These are phyloP conservation scores for Solanum megistacrolobum DNA, from an alignment of 257 asterid species.

Conservation along the genomic window DNA sequence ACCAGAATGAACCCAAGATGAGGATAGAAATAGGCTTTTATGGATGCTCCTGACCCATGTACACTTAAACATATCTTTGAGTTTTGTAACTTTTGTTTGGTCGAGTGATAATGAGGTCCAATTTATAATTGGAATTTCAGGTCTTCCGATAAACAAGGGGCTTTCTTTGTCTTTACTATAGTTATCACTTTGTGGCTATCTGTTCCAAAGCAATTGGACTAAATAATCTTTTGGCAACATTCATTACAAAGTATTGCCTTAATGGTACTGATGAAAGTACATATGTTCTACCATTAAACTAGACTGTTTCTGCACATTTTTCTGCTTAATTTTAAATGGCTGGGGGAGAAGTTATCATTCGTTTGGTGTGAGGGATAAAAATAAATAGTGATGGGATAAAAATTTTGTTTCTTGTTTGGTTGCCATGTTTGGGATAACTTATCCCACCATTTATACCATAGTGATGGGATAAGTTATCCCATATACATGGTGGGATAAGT, in stretches of 20 bases:
- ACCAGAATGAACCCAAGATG: slow-evolving; percentile 12
- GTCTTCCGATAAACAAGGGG: neutral
- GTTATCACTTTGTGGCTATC: neutral
- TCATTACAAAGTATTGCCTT: neutral
- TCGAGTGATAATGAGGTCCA: neutral
- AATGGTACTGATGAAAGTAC: neutral
- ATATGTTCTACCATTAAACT: neutral
- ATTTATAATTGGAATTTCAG: neutral
- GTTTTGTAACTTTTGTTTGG: slow-evolving; percentile 24
- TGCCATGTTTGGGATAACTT: no score
- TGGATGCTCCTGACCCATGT: slow-evolving; percentile 30
- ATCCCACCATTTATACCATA: no score
- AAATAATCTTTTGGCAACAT: neutral
- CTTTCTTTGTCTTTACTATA: neutral
- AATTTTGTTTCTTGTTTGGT: no score
- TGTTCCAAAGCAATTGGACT: neutral
- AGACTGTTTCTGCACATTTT: neutral
- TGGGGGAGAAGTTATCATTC: neutral
- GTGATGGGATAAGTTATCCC: no score
- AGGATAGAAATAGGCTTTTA: slow-evolving; percentile 11
- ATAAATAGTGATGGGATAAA: no score
- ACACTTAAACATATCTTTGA: slow-evolving; percentile 12
- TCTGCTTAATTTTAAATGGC: neutral
- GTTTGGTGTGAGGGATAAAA: no score
- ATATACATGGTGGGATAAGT: no score